Evolutionary conservation across 2,329 filamentous ascomycete genomes (phyloP).

Genomic region (Aschersonia sp.): DNA sequence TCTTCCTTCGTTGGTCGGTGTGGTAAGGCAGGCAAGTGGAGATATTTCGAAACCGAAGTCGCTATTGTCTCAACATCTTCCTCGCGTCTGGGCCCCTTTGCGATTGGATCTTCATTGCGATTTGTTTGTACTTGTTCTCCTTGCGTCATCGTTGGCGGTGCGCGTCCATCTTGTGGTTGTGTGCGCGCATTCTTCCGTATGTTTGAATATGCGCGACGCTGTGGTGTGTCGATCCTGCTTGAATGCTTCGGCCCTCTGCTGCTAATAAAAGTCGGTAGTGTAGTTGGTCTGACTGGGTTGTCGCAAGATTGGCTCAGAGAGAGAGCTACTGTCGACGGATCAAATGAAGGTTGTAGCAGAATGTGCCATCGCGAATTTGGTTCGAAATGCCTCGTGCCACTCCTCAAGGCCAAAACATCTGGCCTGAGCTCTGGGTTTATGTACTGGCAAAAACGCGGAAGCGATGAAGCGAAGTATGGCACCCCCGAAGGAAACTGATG

Average conservation of each 20-base stretch:
- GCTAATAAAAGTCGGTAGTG: not conserved
- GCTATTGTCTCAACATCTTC: constrained; percentile 26
- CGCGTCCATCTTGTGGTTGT: not conserved
- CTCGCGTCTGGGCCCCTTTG: constrained; percentile 5
- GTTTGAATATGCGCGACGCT: not conserved
- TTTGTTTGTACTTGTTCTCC: not conserved
- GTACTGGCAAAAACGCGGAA: not conserved
- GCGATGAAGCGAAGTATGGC: not conserved
- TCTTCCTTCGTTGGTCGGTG: constrained; percentile 91
- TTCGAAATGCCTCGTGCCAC: too few species aligned
- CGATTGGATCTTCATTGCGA: not conserved
- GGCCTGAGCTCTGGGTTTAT: not conserved
- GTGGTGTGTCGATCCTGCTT: not conserved
- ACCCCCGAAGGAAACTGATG: constrained; percentile 5
- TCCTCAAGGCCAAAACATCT: not conserved
- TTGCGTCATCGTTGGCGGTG: not conserved
- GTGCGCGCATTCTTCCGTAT: not conserved
- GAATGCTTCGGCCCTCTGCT: not conserved
- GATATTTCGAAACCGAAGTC: constrained; percentile 42
- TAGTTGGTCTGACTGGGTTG: too few species aligned
- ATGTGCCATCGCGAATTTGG: too few species aligned
- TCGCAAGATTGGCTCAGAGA: too few species aligned
- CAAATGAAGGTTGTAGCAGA: too few species aligned
- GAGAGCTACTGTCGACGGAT: too few species aligned
- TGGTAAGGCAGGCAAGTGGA: constrained; percentile 53